Conservation (phyloP, 1,139 yeast genomes). For the Yamadazyma sp. region DNA sequence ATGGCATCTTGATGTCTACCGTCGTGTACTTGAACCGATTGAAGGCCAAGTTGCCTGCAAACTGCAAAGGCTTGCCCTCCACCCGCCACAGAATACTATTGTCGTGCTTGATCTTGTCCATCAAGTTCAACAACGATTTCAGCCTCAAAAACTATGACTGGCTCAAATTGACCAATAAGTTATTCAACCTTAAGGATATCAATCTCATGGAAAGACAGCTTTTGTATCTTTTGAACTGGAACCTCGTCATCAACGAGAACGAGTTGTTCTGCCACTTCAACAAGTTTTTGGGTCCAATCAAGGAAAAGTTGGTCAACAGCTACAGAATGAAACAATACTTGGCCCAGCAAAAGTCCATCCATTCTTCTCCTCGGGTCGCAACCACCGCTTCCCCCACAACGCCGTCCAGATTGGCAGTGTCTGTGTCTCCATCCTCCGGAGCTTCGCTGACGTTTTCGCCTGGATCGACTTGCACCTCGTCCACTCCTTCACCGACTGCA, state of each 20-base stretch:
- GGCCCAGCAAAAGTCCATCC: constrained; percentile 20
- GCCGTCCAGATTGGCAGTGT: constrained; percentile 1
- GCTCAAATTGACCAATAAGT: constrained; percentile 75
- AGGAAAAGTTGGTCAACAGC: constrained; percentile 49
- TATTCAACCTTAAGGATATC: constrained; percentile 65
- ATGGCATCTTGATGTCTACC: constrained; percentile 75
- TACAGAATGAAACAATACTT: constrained; percentile 38
- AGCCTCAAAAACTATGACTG: constrained; percentile 77
- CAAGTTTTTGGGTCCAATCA: constrained; percentile 63
- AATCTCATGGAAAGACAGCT: constrained; percentile 81
- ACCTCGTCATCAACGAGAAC: constrained; percentile 53
- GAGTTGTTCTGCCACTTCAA: constrained; percentile 53
- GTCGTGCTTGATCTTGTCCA: constrained; percentile 69
- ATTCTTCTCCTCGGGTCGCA: constrained; percentile 8
- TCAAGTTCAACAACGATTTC: constrained; percentile 75
- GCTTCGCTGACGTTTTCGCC: too few relatives aligned
- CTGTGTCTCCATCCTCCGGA: background rate
- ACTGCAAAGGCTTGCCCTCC: constrained; percentile 75
- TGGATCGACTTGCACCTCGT: too few relatives aligned
- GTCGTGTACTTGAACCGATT: constrained; percentile 65
- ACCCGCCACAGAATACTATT: constrained; percentile 76
- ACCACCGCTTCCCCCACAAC: constrained; percentile 5
- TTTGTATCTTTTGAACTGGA: constrained; percentile 68
- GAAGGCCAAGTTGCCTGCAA: constrained; percentile 59
- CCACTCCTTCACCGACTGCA: constrained; percentile 2